phyloP scores from a whole-genome alignment of 768 basidiomycete genomes.

The Scleroderma citrinum region DNA sequence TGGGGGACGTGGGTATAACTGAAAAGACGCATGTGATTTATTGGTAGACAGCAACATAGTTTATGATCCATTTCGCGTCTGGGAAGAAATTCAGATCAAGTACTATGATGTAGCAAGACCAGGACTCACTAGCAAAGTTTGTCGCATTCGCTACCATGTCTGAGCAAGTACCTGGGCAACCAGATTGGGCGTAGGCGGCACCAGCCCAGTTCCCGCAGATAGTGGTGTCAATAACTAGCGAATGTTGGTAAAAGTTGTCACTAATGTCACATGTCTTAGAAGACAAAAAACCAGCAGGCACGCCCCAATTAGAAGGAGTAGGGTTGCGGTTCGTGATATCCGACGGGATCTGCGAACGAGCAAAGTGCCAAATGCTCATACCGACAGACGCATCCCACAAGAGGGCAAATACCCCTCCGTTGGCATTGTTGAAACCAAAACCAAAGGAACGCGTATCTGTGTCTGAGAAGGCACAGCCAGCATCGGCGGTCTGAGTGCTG shows the following conservation, averaged over 20 bases:
- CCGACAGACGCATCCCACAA: slow-evolving; percentile 43
- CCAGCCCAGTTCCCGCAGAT: slow-evolving; percentile 29
- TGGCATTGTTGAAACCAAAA: slow-evolving; percentile 25
- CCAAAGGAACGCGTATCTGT: slow-evolving; percentile 38
- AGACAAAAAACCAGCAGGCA: slow-evolving; percentile 48
- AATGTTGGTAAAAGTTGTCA: slow-evolving; percentile 48
- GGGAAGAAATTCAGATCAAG: slow-evolving; percentile 5
- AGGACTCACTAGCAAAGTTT: slow-evolving; percentile 45
- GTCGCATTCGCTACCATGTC: slow-evolving; percentile 46
- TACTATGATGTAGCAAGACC: too few relatives aligned
- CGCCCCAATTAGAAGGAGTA: slow-evolving; percentile 45
- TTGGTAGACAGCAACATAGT: slow-evolving; percentile 51
- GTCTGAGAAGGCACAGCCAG: slow-evolving; percentile 48
- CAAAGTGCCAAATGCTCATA: slow-evolving; percentile 54
- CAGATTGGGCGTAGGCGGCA: slow-evolving; percentile 19
- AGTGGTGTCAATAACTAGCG: slow-evolving; percentile 37
- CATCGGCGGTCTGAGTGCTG: slow-evolving; percentile 34
- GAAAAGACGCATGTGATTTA: too few relatives aligned
- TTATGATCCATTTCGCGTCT: slow-evolving; percentile 55
- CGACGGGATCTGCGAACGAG: slow-evolving; percentile 43
- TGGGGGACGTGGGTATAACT: not conserved
- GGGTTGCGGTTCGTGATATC: slow-evolving; percentile 44
- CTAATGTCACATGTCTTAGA: slow-evolving; percentile 43
- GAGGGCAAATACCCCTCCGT: slow-evolving; percentile 52
- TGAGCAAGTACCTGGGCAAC: slow-evolving; percentile 40